A percentile compares a stretch with the other conserved stretches of the same genome.
These are phyloP conservation scores for Diaporthe capsici DNA, from an alignment of 2,329 filamentous ascomycete species.

Conservation along the genomic window DNA sequence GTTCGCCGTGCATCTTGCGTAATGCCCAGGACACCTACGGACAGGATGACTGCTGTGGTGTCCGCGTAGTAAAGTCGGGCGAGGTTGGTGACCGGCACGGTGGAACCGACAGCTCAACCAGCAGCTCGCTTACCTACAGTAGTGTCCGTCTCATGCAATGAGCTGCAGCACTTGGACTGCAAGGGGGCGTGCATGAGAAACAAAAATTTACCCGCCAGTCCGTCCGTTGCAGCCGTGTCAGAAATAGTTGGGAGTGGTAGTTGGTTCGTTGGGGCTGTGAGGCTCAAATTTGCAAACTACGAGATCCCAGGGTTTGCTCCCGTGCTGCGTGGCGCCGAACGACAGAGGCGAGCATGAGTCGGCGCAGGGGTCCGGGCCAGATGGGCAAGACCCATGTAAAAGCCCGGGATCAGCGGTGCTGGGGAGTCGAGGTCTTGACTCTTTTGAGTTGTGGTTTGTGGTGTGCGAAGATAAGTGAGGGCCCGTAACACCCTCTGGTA, in stretches of 20 bases:
- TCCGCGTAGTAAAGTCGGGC: constrained; percentile 6
- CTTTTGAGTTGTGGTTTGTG: constrained; percentile 5
- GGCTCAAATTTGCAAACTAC: constrained; percentile 21
- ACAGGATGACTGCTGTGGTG: constrained; percentile 7
- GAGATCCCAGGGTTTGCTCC: constrained; percentile 13
- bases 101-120: constrained; percentile 28
- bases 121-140: constrained; percentile 27
- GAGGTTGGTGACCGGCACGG: constrained; percentile 16
- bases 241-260: constrained; percentile 5
- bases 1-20: background rate
- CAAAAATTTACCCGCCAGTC: constrained; percentile 30
- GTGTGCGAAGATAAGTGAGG: background rate
- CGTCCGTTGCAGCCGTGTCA: constrained; percentile 15
- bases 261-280: constrained; percentile 11
- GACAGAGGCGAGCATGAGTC: background rate
- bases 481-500: background rate
- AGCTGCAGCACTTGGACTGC: constrained; percentile 7
- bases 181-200: constrained; percentile 18
- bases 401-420: constrained; percentile 18
- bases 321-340: constrained; percentile 5
- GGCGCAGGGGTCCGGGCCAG: no score
- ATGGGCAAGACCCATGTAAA: background rate
- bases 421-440: constrained; percentile 26
- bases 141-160: constrained; percentile 23
- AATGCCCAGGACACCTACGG: constrained; percentile 5